Conservation (phyloP, 257 asterid genomes). For the Solanum bulbocastanum region DNA sequence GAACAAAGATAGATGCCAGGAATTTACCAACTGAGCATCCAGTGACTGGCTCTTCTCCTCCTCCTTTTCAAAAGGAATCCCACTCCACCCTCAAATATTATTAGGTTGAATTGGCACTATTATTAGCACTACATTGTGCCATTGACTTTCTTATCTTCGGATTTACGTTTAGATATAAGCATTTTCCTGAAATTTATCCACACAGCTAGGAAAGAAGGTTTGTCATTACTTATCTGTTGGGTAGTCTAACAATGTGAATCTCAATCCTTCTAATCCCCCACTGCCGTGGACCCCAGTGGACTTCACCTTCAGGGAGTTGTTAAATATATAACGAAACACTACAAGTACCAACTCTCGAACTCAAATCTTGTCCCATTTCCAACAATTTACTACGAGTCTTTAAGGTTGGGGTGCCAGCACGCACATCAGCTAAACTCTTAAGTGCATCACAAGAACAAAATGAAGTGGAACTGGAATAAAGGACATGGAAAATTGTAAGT, state of each 20-base stretch:
- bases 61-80: background rate
- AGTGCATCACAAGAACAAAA: background rate
- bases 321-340: background rate
- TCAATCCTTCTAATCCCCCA: background rate
- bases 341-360: background rate
- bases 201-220: background rate
- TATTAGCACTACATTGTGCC: background rate
- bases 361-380: background rate
- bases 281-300: background rate
- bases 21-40: background rate
- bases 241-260: background rate
- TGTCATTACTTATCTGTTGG: background rate
- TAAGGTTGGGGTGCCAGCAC: background rate
- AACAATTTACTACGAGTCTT: background rate
- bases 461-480: background rate
- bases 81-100: background rate
- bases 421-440: background rate
- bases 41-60: background rate
- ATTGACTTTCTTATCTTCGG: background rate
- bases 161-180: background rate
- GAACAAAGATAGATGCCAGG: background rate
- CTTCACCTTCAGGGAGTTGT: background rate
- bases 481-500: background rate
- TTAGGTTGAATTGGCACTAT: background rate
- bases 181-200: background rate